Percentiles rank a stretch among this genome's conserved stretches.
Conservation (phyloP, 768 basidiomycete genomes). For the Macrolepiota fuliginosa region DNA sequence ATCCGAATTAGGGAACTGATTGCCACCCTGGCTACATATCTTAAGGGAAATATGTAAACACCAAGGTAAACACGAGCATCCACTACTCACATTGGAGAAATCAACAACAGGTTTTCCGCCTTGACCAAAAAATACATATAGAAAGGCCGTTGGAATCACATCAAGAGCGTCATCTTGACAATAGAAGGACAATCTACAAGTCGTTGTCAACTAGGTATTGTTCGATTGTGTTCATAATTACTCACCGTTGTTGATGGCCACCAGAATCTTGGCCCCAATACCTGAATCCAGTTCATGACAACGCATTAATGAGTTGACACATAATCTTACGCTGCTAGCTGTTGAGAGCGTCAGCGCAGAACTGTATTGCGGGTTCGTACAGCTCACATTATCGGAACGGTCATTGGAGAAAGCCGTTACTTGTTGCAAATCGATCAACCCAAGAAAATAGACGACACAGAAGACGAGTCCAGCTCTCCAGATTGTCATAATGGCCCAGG, state of each 20-base stretch:
- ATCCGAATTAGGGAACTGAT: slow-evolving; percentile 55
- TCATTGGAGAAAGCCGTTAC: slow-evolving; percentile 31
- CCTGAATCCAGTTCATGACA: slow-evolving; percentile 17
- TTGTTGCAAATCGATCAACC: slow-evolving; percentile 15
- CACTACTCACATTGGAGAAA: slow-evolving; percentile 51
- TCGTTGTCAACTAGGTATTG: not conserved
- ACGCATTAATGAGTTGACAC: not conserved
- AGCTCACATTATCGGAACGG: slow-evolving; percentile 36
- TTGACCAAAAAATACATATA: slow-evolving; percentile 58
- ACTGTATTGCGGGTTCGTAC: not conserved
- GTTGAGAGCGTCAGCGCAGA: not conserved
- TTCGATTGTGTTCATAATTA: not conserved
- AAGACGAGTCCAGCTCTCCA: slow-evolving; percentile 9
- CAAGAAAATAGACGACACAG: slow-evolving; percentile 13
- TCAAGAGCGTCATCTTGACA: slow-evolving; percentile 64
- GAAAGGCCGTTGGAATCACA: slow-evolving; percentile 59
- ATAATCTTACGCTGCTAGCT: slow-evolving; percentile 34
- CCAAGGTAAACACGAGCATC: not conserved
- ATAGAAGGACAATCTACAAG: slow-evolving; percentile 50
- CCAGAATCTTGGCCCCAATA: slow-evolving; percentile 43
- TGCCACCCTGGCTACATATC: slow-evolving; percentile 52
- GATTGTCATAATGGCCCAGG: slow-evolving; percentile 1
- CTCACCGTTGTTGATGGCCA: slow-evolving; percentile 35
- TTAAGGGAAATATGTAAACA: slow-evolving; percentile 19
- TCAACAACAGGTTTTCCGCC: slow-evolving; percentile 59